These are phyloP conservation scores for Angophora floribunda DNA, from an alignment of 345 rosid genomes.

Conservation along the genomic window DNA sequence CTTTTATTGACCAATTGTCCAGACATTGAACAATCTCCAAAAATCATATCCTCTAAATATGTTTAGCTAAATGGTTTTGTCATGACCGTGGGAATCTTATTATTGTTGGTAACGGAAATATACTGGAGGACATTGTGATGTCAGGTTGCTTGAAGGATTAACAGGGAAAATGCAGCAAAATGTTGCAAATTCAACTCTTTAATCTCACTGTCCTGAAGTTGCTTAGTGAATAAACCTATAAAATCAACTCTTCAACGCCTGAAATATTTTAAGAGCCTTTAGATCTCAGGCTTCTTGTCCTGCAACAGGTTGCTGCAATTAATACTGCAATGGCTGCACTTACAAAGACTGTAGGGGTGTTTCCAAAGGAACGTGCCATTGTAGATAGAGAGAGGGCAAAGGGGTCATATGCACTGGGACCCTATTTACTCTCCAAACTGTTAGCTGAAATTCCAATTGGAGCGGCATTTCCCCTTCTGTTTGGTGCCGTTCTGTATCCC, in stretches of 20 bases:
- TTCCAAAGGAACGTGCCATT: slow-evolving; percentile 94
- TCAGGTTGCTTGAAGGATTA: background rate
- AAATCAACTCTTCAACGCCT: background rate
- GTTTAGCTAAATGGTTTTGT: background rate
- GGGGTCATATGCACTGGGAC: slow-evolving; percentile 84
- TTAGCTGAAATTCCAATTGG: slow-evolving; percentile 94
- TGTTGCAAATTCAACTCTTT: background rate
- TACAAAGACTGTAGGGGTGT: slow-evolving; percentile 92
- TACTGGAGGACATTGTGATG: background rate
- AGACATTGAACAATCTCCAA: background rate
- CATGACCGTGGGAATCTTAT: background rate
- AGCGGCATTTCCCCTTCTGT: slow-evolving; percentile 90
- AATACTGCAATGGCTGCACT: slow-evolving; percentile 99
- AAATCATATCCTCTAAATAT: background rate
- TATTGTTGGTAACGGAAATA: background rate
- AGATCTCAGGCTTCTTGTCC: background rate
- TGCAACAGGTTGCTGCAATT: slow-evolving; percentile 77
- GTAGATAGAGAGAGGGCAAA: slow-evolving; percentile 92
- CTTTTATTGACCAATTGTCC: background rate
- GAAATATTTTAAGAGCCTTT: background rate
- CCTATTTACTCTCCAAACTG: slow-evolving; percentile 86
- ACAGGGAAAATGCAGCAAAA: background rate
- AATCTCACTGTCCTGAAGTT: background rate
- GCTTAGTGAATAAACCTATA: background rate
- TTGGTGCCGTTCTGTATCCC: slow-evolving; percentile 89